These are phyloP conservation scores for Pseudogymnoascus destructans DNA, from an alignment of 2,329 filamentous ascomycete species.

Conservation along the genomic window DNA sequence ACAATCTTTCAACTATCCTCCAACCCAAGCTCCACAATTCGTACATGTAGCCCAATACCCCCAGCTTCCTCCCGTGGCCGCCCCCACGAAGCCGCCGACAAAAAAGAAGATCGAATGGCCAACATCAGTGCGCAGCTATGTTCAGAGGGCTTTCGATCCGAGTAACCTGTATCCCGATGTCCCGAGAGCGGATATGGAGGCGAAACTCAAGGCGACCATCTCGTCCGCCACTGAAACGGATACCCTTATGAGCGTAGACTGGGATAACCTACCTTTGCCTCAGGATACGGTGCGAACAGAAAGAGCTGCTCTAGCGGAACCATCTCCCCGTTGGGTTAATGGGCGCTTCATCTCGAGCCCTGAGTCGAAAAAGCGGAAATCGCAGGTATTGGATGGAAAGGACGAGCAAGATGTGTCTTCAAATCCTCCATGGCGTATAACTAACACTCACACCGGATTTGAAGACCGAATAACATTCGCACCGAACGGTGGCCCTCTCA, in stretches of 20 bases:
- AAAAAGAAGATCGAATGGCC: constrained; percentile 63
- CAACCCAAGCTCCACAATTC: constrained; percentile 26
- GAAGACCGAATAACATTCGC: constrained; percentile 57
- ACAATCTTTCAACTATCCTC: constrained; percentile 25
- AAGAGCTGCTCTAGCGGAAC: constrained; percentile 44
- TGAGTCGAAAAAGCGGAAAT: constrained; percentile 68
- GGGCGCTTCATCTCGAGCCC: constrained; percentile 4
- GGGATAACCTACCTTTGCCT: constrained; percentile 71
- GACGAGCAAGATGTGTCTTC: constrained; percentile 36
- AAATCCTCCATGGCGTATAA: constrained; percentile 61
- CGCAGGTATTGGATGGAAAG: constrained; percentile 45
- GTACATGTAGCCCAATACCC: constrained; percentile 13
- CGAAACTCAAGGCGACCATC: constrained; percentile 75
- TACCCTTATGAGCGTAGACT: constrained; percentile 62
- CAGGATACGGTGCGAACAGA: constrained; percentile 60
- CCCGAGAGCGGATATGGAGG: constrained; percentile 58
- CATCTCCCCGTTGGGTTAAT: constrained; percentile 28
- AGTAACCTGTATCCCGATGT: constrained; percentile 54
- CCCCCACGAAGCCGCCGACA: constrained; percentile 30
- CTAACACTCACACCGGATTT: constrained; percentile 44
- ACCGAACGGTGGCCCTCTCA: constrained; percentile 19
- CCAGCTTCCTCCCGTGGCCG: constrained; percentile 22
- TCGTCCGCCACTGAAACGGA: constrained; percentile 64
- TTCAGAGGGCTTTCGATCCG: constrained; percentile 74
- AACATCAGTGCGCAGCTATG: constrained; percentile 70